These are phyloP conservation scores for Arthrobotrys iridis DNA, from an alignment of 2,329 filamentous ascomycete genomes.

Conservation along the genomic window DNA sequence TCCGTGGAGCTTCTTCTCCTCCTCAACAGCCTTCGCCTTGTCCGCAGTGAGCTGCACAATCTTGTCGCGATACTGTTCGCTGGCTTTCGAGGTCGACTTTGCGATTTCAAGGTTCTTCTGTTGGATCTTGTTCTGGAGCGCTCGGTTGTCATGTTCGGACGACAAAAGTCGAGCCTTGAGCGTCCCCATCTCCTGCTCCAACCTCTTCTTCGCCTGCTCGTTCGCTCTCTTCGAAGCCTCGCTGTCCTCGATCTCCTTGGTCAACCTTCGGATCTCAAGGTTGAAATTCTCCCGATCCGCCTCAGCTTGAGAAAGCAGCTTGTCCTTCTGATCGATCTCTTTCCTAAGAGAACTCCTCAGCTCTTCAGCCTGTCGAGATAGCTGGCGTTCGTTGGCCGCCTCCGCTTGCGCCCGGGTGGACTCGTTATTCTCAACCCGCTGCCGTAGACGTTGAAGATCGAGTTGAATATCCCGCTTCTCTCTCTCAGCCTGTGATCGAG, in stretches of 20 bases:
- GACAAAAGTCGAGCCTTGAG: slow-evolving; percentile 88
- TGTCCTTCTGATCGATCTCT: slow-evolving; percentile 81
- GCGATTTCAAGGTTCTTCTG: slow-evolving; percentile 98
- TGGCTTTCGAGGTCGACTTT: slow-evolving; percentile 84
- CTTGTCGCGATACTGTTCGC: slow-evolving; percentile 81
- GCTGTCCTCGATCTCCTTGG: slow-evolving; percentile 85
- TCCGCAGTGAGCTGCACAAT: slow-evolving; percentile 80
- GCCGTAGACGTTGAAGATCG: slow-evolving; percentile 82
- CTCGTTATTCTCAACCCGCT: slow-evolving; percentile 85
- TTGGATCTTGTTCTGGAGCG: slow-evolving; percentile 94
- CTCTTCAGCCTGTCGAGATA: slow-evolving; percentile 80
- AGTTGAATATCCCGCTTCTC: slow-evolving; percentile 88
- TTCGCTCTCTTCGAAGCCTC: slow-evolving; percentile 78
- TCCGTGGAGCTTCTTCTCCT: slow-evolving; percentile 80
- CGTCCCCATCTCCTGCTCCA: slow-evolving; percentile 89
- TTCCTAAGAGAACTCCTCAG: slow-evolving; percentile 79
- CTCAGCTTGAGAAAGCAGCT: slow-evolving; percentile 80
- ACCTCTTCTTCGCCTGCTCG: slow-evolving; percentile 69
- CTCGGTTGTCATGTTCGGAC: slow-evolving; percentile 95
- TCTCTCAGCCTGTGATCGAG: slow-evolving; percentile 79
- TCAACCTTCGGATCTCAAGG: slow-evolving; percentile 83
- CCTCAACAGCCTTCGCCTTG: slow-evolving; percentile 83
- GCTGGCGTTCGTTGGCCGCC: slow-evolving; percentile 78
- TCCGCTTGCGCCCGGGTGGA: slow-evolving; percentile 86
- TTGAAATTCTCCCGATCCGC: slow-evolving; percentile 79